Base-by-base conservation (phyloP, 2,329 filamentous ascomycete genomes). In the Aspergillus quadricinctus region DNA sequence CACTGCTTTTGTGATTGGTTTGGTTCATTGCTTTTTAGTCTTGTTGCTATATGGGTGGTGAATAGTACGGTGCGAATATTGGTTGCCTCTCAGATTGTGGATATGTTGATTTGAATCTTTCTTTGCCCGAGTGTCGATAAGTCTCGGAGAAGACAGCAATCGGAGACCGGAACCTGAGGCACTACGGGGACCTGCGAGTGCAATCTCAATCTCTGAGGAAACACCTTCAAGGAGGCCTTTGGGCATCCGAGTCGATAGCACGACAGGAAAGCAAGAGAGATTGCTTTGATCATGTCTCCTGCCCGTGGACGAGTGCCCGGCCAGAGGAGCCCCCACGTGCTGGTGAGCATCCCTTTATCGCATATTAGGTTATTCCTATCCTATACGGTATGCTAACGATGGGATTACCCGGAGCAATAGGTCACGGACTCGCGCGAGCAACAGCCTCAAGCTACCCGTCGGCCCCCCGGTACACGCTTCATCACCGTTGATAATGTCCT, bases 401-500 rank as follows among this genome's bases (percentile, higher is more conserved):
- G 19, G 9, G 48, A 31, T 27, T 25, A n/a, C 14, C 23, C 28
- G 23, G 8, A 4, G 31, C 25, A 23, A n/a, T 53, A 76, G 75
- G 75, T 77, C 40, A 77, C 75, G 21, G 75, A 78, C 58, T 75
- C 75, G 43, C 74, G 75, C 55, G 73, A 76, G n/a, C 72, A 73
- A 50, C 70, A 71, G 53, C 55, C 60, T 29, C 62, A 65, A 54
- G 62, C 65, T 46, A 64, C 67, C 54, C 64, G 64, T 35, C 69
- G 71, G 41, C 68, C 69, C 41, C 67, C 64, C 8, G 62, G 81
- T 64, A 92, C 85, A 79, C 89, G 85, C 66, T 89, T 89, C 73
- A 90, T 97, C 70, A 85, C 82, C 17, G 93, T 99, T 73, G 94
- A 99, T 77, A 96, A 93, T 71, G 89, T 97, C 62, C 85, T 99